phyloP scores from a whole-genome alignment of 2,329 filamentous ascomycete species.

The Alternaria triticina region DNA sequence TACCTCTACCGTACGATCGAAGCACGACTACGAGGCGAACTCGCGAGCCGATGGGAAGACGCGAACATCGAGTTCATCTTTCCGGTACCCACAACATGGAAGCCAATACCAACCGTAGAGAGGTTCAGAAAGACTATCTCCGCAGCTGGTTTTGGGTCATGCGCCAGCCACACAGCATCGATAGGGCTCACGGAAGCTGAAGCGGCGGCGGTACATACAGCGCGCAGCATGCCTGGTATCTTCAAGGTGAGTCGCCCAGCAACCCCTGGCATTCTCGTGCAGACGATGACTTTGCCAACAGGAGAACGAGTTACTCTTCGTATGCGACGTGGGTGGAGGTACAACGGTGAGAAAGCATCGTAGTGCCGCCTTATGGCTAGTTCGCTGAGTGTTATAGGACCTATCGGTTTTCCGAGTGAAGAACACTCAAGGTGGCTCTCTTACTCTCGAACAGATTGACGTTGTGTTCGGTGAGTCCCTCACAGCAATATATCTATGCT shows the following conservation, averaged over 20 bases:
- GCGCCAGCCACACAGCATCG: slow-evolving; percentile 45
- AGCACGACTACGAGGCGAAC: slow-evolving; percentile 44
- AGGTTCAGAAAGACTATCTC: slow-evolving; percentile 56
- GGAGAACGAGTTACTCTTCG: slow-evolving; percentile 54
- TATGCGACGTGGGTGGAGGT: slow-evolving; percentile 60
- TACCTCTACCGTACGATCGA: slow-evolving; percentile 59
- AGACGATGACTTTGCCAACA: background rate
- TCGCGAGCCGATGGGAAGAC: slow-evolving; percentile 45
- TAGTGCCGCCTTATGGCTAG: background rate
- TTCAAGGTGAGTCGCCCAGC: slow-evolving; percentile 22
- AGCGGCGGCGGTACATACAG: slow-evolving; percentile 59
- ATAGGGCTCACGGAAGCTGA: slow-evolving; percentile 61
- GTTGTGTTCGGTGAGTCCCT: slow-evolving; percentile 40
- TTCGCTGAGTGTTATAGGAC: slow-evolving; percentile 8
- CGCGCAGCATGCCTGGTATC: slow-evolving; percentile 32
- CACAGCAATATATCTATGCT: background rate
- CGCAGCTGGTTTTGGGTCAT: slow-evolving; percentile 57
- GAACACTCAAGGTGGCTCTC: slow-evolving; percentile 24
- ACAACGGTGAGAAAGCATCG: slow-evolving; percentile 40
- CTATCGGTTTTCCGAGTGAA: slow-evolving; percentile 40
- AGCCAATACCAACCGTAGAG: slow-evolving; percentile 57
- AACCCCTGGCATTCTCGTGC: background rate
- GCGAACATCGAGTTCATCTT: slow-evolving; percentile 61
- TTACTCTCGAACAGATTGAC: slow-evolving; percentile 41
- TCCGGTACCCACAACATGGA: slow-evolving; percentile 65